These are phyloP conservation scores for Talaromyces trachyspermus DNA, from an alignment of 495 filamentous ascomycete species.

Conservation along the genomic window DNA sequence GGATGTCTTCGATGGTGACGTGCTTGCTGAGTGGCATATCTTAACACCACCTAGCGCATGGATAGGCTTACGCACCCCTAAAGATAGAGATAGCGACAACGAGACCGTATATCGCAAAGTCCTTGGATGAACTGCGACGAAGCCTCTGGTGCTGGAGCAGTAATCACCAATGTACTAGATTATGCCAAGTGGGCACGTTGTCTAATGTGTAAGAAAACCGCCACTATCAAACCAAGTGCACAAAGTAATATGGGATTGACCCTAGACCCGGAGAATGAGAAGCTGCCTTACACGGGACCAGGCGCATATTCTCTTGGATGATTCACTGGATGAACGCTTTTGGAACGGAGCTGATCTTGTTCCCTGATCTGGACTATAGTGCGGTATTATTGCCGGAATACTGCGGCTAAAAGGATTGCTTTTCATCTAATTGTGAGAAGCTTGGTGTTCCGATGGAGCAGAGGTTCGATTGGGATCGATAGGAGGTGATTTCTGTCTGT, in stretches of 20 bases:
- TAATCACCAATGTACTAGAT: slow-evolving; percentile 42
- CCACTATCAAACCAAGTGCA: slow-evolving; percentile 8
- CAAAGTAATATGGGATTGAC: slow-evolving; percentile 9
- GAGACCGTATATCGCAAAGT: slow-evolving; percentile 4
- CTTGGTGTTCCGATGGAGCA: neutral
- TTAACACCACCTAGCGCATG: no score
- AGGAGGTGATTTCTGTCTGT: neutral
- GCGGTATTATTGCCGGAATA: slow-evolving; percentile 37
- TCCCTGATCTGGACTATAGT: slow-evolving; percentile 35
- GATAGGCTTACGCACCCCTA: no score
- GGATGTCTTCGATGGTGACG: slow-evolving; percentile 43
- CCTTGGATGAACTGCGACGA: slow-evolving; percentile 16
- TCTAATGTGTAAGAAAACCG: slow-evolving; percentile 16
- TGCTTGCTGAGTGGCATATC: slow-evolving; percentile 33
- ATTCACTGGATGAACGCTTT: slow-evolving; percentile 31
- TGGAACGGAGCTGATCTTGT: slow-evolving; percentile 33
- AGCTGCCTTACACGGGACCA: slow-evolving; percentile 15
- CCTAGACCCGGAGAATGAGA: slow-evolving; percentile 4
- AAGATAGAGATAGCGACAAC: neutral
- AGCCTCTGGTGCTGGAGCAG: slow-evolving; percentile 37
- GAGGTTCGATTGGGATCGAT: slow-evolving; percentile 6
- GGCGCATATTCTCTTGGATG: slow-evolving; percentile 39
- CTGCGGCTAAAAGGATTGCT: neutral
- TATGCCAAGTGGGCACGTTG: slow-evolving; percentile 42
- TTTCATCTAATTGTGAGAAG: slow-evolving; percentile 5